These are phyloP conservation scores for Wolfiporia cocos DNA, from an alignment of 1,284 basidiomycete genomes.

Conservation along the genomic window DNA sequence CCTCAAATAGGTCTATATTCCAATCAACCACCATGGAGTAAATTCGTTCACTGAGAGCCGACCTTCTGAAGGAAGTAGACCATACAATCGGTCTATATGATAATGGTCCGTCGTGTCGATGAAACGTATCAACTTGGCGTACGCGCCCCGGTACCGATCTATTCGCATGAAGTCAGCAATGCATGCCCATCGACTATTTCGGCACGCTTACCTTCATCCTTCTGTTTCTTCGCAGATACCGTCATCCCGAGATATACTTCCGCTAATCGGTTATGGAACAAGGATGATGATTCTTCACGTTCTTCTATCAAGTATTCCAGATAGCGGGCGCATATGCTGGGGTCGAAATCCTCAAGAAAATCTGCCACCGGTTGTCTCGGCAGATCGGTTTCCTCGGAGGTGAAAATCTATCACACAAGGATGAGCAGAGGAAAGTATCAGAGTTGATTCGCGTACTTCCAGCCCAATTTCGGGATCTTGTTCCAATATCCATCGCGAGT, in stretches of 20 bases:
- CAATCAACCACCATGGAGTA: neutral
- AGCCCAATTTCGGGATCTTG: constrained; percentile 69
- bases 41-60: constrained; percentile 9
- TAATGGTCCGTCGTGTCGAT: constrained; percentile 71
- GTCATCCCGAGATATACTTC: constrained; percentile 78
- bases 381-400: constrained; percentile 88
- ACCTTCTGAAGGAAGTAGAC: constrained; percentile 73
- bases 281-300: constrained; percentile 58
- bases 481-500: constrained; percentile 82
- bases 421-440: neutral
- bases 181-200: too few species aligned
- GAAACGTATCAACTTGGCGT: constrained; percentile 73
- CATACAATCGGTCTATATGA: constrained; percentile 76
- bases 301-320: constrained; percentile 84
- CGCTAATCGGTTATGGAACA: constrained; percentile 85
- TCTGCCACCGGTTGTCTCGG: constrained; percentile 72
- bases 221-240: constrained; percentile 43
- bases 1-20: constrained; percentile 67
- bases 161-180: too few species aligned
- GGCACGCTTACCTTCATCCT: constrained; percentile 52
- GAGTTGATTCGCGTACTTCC: constrained; percentile 41
- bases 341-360: constrained; percentile 72
- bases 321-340: constrained; percentile 67
- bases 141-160: constrained; percentile 39
- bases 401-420: constrained; percentile 69